Base-by-base conservation (phyloP, 2,329 filamentous ascomycete genomes). In the Cylindrodendrum hubeiense region DNA sequence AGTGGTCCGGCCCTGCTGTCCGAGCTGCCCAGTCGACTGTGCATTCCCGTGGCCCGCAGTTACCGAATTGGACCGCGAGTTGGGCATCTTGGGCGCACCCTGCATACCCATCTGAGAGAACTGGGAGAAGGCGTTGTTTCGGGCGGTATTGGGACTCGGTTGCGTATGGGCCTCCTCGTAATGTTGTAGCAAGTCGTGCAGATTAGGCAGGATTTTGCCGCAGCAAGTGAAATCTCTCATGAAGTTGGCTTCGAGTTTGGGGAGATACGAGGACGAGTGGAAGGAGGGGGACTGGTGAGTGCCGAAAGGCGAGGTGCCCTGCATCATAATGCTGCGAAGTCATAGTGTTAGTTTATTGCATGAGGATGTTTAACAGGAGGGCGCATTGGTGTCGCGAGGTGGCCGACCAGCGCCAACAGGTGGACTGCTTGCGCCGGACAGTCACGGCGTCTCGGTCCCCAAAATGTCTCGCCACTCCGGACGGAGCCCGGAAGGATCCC, bases 141-240 rank as follows among this genome's bases (percentile, higher is more conserved):
- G 76, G 12, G 80, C 75, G 13, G 77, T 74, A 37, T 83, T 81
- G 8, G 82, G 80, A 68, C 83, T 83, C 68, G 92, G 87, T 68
- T 93, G 90, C 17, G 94, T 95, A 80, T 99, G 96, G 60, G 92
- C 89, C 81, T 98, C 95, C 81, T 99, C 96, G 78, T 98, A 99
- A 79, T 99, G 96, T 77, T 97, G 94, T 50, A 99, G 85, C 50
- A 99, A 86, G 77, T 98, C 96, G 82, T 99, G 96, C 72, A 99
- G 88, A 54, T 95, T 97, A 24, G 95, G 92, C 71, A 98, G 87
- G 33, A 91, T 95, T 74, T 93, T 89, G 75, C 94, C 94, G 81
- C 96, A 99, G 83, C 96, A 99, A 56, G 92, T 92, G 81, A 98
- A 98, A 82, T 98, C 95, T 80, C 92, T 92, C 93, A 98, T 97